Conservation (phyloP, 257 asterid genomes). For the Mitragyna speciosa region DNA sequence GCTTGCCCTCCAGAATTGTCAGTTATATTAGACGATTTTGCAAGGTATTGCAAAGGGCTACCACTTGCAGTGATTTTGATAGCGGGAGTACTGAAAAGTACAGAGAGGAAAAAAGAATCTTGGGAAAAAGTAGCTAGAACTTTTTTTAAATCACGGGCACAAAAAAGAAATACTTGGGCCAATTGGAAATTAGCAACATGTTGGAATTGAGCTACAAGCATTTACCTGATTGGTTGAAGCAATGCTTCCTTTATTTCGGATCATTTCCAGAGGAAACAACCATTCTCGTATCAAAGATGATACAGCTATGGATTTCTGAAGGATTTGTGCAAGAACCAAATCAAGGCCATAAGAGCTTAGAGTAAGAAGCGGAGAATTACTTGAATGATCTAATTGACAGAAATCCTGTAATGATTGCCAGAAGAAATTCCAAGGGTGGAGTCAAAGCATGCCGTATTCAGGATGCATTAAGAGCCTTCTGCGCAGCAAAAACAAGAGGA, state of each 20-base stretch:
- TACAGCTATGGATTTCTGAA: constrained; percentile 16
- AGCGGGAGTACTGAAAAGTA: neutral
- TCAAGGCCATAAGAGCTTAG: neutral
- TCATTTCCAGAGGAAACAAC: neutral
- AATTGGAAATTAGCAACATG: too few relatives aligned
- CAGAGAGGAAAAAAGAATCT: neutral
- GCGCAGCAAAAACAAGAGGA: too few relatives aligned
- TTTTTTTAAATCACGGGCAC: too few relatives aligned
- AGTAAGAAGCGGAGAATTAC: constrained; percentile 11
- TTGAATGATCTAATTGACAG: constrained; percentile 20
- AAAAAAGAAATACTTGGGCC: too few relatives aligned
- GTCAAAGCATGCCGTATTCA: constrained; percentile 25
- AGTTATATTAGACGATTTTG: too few relatives aligned
- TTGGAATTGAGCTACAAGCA: constrained; percentile 5
- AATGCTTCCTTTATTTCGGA: constrained; percentile 13
- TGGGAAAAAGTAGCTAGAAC: neutral
- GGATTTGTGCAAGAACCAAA: constrained; percentile 7
- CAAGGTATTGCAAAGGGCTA: neutral
- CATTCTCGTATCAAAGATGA: constrained; percentile 8
- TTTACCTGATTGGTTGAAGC: neutral
- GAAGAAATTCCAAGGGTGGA: constrained; percentile 14
- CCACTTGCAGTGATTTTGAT: constrained; percentile 3
- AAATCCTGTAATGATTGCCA: constrained; percentile 7
- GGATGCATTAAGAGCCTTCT: constrained; percentile 10
- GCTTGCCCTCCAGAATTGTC: neutral